A percentile compares a stretch with the other conserved stretches of the same genome.
Evolutionary conservation across 306 rosid species (phyloP).

Genomic region (Castanea mollissima): DNA sequence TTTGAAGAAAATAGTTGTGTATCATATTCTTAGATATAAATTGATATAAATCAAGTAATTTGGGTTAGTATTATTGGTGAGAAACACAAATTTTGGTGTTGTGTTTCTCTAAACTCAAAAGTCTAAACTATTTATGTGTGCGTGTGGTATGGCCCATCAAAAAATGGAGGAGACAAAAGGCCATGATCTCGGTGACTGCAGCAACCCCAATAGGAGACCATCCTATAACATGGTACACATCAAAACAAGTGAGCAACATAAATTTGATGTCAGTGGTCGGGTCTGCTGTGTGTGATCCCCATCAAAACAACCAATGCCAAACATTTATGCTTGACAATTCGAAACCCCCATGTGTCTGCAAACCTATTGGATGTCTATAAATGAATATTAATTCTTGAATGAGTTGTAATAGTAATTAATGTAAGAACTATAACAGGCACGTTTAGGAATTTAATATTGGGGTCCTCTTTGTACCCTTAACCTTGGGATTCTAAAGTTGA

Average conservation of each 20-base stretch:
- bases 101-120: not conserved
- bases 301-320: slow-evolving; percentile 39
- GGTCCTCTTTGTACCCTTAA: not conserved
- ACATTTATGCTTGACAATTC: slow-evolving; percentile 29
- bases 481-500: slow-evolving; percentile 2
- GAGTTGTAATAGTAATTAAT: no score
- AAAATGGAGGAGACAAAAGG: slow-evolving; percentile 32
- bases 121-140: no score
- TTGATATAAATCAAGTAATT: no score
- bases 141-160: not conserved
- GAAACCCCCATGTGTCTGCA: slow-evolving; percentile 12
- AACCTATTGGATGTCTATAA: not conserved
- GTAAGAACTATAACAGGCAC: no score
- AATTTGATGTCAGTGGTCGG: slow-evolving; percentile 22
- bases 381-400: no score
- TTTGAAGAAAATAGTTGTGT: no score
- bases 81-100: no score
- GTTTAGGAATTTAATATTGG: not conserved
- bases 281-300: slow-evolving; percentile 25
- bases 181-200: slow-evolving; percentile 23
- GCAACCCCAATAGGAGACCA: slow-evolving; percentile 42
- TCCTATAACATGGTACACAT: slow-evolving; percentile 20
- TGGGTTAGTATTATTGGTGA: no score
- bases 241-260: slow-evolving; percentile 18
- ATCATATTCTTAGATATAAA: no score